phyloP scores from a whole-genome alignment of 176 grass and related monocot genomes.

The Zizania latifolia region DNA sequence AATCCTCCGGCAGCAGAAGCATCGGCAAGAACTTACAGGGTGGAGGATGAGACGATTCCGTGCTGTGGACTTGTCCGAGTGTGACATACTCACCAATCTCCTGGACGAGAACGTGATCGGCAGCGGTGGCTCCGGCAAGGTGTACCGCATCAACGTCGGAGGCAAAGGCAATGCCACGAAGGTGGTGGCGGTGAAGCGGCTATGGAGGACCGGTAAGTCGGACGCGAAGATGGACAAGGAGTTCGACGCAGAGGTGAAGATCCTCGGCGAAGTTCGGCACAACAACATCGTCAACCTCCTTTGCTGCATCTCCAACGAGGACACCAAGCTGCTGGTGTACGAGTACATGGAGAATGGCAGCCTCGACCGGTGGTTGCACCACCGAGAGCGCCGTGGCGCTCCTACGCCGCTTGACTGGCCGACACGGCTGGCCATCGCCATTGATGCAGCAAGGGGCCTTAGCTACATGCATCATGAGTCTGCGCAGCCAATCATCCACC shows the following conservation, averaged over 20 bases:
- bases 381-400: background rate
- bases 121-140: conserved; percentile 56
- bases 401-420: conserved; percentile 43
- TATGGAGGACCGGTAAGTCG: conserved; percentile 23
- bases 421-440: conserved; percentile 50
- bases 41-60: conserved; percentile 55
- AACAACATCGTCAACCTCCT: conserved; percentile 59
- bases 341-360: conserved; percentile 78
- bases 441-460: conserved; percentile 45
- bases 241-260: conserved; percentile 50
- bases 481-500: conserved; percentile 40
- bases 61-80: conserved; percentile 28
- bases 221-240: conserved; percentile 28
- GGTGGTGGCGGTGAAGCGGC: conserved; percentile 57
- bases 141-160: conserved; percentile 47
- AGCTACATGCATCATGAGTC: conserved; percentile 65
- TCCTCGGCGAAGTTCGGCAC: conserved; percentile 53
- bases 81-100: conserved; percentile 20
- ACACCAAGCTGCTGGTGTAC: conserved; percentile 51
- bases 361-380: conserved; percentile 51
- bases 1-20: background rate
- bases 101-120: conserved; percentile 52
- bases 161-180: background rate
- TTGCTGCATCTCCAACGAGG: conserved; percentile 42
- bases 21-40: background rate